Base-by-base conservation (phyloP, 1,284 basidiomycete genomes). In the Microbotryomycetes sp. region DNA sequence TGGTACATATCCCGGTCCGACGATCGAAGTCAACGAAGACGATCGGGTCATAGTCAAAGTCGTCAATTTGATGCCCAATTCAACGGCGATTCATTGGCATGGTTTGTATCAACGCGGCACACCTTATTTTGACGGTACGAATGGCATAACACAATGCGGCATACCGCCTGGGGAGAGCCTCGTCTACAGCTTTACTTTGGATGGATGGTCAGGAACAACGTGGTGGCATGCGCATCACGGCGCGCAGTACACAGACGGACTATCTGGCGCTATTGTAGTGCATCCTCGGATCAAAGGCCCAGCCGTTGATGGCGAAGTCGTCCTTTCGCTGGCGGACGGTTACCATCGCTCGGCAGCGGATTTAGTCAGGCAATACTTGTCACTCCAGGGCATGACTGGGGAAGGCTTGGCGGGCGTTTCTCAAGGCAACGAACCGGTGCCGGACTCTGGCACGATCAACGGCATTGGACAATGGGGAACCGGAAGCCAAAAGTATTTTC, bases 291-390 rank as follows among this genome's bases (percentile, higher is more conserved):
- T 41, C 35, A 41, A 41, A 9, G 71, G 74, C 27, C 72, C 74
- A 1, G 35, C 65, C 16, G 76, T 74, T 69, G 77, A 79, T 61
- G 70, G 71, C 4, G 78, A 78, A 30, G 65, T 76, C 27, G 72
- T 75, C 11, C 57, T 78, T 1, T 73, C 75, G 56, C 59, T 79
- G 54, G 60, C 72, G 21, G 78, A 80, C 60, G 67, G 76, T 53
- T 79, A 79, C 60, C 76, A 77, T 55, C 68, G 69, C 11, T 70
- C 72, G 59, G 75, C 72, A 48, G 56, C 57, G n/a, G 72, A 59
- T 23, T 71, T 76, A 1, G 65, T 75, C 24, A 66, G 61, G 41
- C 59, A 71, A 21, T 76, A 76, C 64, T 69, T 75, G 47, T 46
- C 60, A 54, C 41, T 50, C 2, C 45, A 27, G 5, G 59, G 59